Evolutionary conservation across 2,329 filamentous ascomycete genomes (phyloP), one percentile per base, ranked within the genome.

Genomic region (Penicillium italicum): DNA sequence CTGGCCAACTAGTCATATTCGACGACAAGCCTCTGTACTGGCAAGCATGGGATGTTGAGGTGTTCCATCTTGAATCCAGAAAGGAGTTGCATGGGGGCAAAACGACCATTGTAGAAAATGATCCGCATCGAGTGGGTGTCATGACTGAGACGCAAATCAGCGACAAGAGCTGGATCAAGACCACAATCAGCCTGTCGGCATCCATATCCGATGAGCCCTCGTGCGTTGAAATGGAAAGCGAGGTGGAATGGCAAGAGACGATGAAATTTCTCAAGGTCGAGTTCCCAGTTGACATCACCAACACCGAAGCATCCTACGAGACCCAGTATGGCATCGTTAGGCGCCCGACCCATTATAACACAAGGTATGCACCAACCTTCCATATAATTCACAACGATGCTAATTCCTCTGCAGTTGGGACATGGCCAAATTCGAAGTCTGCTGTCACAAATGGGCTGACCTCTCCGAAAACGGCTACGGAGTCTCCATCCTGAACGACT

Each of bases 181-280:
- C 91, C 0, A 91, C 89, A 20, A 89, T 97, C 66, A 91, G 85
- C 54, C 82, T 99, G 20, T 81, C 85, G 2, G 88, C 90, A 1
- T 82, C 85, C 14, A 75, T 89, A 20, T 79, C 85, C 48, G 83
- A 84, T 37, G 78, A 85, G 33, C 82, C 84, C 31, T 88, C 87
- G 0, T 86, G 85, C 61, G 82, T 97, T 16, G 89, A 95, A 62
- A 86, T 93, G 60, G 82, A 85, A 38, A 88, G 87, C 48, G 90
- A 95, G 63, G 90, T 97, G n/a, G 90, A 97, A 70, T 99, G 94
- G 94, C 89, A 88, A 64, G 94, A 99, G 74, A 91, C 85, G 12
- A 97, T 94, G 88, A 96, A 94, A 71, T 97, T 97, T 80, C 83
- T 99, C 69, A 99, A 99, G 80, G 93, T 97, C 48, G 94, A 99